Evolutionary conservation across 768 basidiomycete genomes (phyloP), one percentile per base, ranked within the genome.

Genomic region (Tricholoma hemisulphureum): DNA sequence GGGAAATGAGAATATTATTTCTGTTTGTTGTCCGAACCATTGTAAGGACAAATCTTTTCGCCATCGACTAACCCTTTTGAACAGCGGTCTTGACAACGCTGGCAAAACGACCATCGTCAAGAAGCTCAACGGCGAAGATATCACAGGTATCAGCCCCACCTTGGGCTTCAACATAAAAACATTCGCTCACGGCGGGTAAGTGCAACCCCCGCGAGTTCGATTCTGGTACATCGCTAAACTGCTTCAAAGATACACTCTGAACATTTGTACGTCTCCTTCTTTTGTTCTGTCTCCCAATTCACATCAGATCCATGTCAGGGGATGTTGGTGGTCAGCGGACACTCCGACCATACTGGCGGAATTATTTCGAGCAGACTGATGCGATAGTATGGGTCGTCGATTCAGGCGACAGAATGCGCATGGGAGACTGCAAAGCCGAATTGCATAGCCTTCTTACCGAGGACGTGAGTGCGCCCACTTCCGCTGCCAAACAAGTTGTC

Each of bases 111-210:
- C 96, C 2, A 97, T 98, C 63, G 74, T 98, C 58, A 98, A 98
- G 78, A 93, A 91, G 71, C 80, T 98, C 61, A 95, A 91, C 60
- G 89, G 87, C 20, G 96, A 98, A 74, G 91, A 96, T 72, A 93
- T 96, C 63, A 80, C 80, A 66, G 83, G 80, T 52, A 86, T 98
- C 55, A 93, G 89, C 66, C 97, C 97, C 2, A 98, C 97, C 9
- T 78, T 99, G 13, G 97, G 97, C 10, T 99, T 99, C 81, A 97
- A 98, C 72, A 99, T 98, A 80, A 96, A 95, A 80, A 97, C 96
- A 6, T 93, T 98, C 66, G 78, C 86, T 24, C 91, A 97, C 72
- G 83, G 88, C 73, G 90, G 89, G 93, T 98, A 72, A 71, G 78
- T 62, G 58, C n/a, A n/a, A n/a, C n/a, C n/a, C 46, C 73, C 83